phyloP scores from a whole-genome alignment of 257 asterid genomes.

The Gentiana straminea region DNA sequence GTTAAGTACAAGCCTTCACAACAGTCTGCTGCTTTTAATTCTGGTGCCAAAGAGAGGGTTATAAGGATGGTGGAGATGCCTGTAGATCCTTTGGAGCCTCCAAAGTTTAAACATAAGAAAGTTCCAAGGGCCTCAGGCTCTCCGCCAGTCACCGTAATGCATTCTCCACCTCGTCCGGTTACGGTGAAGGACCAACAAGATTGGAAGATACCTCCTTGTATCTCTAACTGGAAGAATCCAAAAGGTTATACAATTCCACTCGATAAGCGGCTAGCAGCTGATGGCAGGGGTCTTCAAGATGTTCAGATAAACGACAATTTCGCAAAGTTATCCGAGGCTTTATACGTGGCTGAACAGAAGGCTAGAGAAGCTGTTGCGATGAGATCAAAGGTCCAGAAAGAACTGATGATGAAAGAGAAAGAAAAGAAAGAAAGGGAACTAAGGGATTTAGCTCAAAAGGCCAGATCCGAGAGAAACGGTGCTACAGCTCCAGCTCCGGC shows the following conservation, averaged over 20 bases:
- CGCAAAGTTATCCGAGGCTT: slow-evolving; percentile 66
- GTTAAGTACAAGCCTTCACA: slow-evolving; percentile 95
- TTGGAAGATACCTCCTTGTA: slow-evolving; percentile 92
- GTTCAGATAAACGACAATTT: slow-evolving; percentile 87
- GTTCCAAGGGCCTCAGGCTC: slow-evolving; percentile 94
- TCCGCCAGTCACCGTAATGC: slow-evolving; percentile 97
- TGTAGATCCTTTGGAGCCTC: slow-evolving; percentile 88
- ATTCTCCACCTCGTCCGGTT: slow-evolving; percentile 89
- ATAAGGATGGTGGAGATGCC: slow-evolving; percentile 93
- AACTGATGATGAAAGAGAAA: slow-evolving; percentile 86
- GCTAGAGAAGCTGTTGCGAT: slow-evolving; percentile 94
- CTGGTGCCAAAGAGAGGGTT: slow-evolving; percentile 89
- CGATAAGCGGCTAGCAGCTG: slow-evolving; percentile 91
- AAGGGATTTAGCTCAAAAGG: slow-evolving; percentile 75
- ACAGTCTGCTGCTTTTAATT: slow-evolving; percentile 82
- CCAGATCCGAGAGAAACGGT: slow-evolving; percentile 79
- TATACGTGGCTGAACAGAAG: slow-evolving; percentile 79
- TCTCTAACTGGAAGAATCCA: slow-evolving; percentile 93
- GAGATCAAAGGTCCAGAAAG: slow-evolving; percentile 86
- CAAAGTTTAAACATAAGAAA: slow-evolving; percentile 85
- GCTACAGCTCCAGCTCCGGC: slow-evolving; percentile 38
- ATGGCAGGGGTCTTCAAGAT: slow-evolving; percentile 96
- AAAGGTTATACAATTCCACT: slow-evolving; percentile 94
- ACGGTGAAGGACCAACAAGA: slow-evolving; percentile 92
- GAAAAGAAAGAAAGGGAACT: slow-evolving; percentile 82